Percentiles rank a stretch among this genome's conserved stretches.
phyloP scores from a whole-genome alignment of 805 yeast species.

The Starmerella sp. region DNA sequence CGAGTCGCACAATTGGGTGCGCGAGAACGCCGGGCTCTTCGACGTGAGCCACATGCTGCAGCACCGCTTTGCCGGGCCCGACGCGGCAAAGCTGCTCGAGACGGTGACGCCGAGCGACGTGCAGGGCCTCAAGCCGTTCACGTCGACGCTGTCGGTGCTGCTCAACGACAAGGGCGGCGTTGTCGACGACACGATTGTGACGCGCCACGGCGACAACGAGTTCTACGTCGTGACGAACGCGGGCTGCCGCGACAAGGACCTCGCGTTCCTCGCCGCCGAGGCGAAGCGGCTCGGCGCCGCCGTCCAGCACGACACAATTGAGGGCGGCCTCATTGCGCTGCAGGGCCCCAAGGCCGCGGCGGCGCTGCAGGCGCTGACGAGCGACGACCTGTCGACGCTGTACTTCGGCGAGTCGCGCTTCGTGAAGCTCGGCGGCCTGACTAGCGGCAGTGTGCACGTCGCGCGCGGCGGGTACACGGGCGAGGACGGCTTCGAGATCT shows the following conservation, averaged over 20 bases:
- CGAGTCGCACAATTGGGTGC: constrained; percentile 91
- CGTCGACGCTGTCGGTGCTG: constrained; percentile 67
- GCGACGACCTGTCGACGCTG: constrained; percentile 45
- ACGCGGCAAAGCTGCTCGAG: constrained; percentile 57
- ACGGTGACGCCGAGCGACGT: constrained; percentile 83
- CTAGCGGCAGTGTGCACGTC: constrained; percentile 44
- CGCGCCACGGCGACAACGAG: constrained; percentile 57
- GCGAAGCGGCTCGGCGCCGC: constrained; percentile 34
- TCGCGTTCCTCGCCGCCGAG: constrained; percentile 48
- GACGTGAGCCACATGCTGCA: constrained; percentile 98
- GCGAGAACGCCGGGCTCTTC: constrained; percentile 76
- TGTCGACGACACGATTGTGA: constrained; percentile 86
- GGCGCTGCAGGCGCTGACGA: constrained; percentile 53
- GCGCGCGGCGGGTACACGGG: constrained; percentile 97
- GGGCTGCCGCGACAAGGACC: constrained; percentile 79
- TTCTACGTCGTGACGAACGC: constrained; percentile 93
- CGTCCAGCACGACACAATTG: constrained; percentile 36
- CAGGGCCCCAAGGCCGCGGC: constrained; percentile 86
- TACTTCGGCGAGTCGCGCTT: constrained; percentile 63
- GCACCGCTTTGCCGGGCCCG: constrained; percentile 63
- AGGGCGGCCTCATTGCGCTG: constrained; percentile 71
- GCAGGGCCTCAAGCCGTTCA: constrained; percentile 40
- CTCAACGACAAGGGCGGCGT: constrained; percentile 69
- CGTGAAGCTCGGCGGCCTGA: constrained; percentile 31
- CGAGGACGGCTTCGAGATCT: constrained; percentile 93